phyloP scores from a whole-genome alignment of 108 stramenopile species.

The Nitzschia palea region DNA sequence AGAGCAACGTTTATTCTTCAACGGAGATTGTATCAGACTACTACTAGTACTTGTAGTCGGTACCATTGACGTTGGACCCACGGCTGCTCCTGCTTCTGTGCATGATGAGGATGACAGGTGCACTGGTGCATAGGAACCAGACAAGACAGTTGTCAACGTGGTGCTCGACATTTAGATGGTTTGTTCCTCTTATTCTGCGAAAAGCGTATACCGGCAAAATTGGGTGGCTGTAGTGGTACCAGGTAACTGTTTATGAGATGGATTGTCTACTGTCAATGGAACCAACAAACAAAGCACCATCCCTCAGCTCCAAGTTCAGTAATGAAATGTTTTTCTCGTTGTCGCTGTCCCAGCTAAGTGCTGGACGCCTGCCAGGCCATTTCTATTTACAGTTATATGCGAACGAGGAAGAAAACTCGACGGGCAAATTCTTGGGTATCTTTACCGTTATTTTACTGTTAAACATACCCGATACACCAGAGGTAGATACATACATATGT shows the following conservation, averaged over 20 bases:
- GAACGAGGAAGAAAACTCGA: background rate
- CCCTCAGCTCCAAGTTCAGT: too few species aligned
- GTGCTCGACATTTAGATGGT: background rate
- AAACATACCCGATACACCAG: too few species aligned
- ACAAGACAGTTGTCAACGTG: background rate
- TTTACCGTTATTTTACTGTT: too few species aligned
- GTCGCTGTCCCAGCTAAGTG: background rate
- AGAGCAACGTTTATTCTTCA: background rate
- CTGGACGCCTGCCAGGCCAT: background rate
- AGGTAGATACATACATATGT: too few species aligned
- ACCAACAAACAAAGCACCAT: too few species aligned
- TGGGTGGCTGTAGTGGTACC: too few species aligned
- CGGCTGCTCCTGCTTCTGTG: background rate
- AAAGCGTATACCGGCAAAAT: too few species aligned
- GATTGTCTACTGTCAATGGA: too few species aligned
- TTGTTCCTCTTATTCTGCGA: too few species aligned
- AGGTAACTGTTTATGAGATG: too few species aligned
- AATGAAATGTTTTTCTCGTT: conserved; percentile 15
- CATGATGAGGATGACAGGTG: background rate
- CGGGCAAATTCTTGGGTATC: too few species aligned
- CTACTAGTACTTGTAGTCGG: background rate
- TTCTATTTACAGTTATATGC: background rate
- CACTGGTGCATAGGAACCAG: background rate
- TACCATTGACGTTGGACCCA: background rate
- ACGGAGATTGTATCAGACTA: background rate